Conservation (phyloP, 257 asterid genomes). For the Petunia secreta region DNA sequence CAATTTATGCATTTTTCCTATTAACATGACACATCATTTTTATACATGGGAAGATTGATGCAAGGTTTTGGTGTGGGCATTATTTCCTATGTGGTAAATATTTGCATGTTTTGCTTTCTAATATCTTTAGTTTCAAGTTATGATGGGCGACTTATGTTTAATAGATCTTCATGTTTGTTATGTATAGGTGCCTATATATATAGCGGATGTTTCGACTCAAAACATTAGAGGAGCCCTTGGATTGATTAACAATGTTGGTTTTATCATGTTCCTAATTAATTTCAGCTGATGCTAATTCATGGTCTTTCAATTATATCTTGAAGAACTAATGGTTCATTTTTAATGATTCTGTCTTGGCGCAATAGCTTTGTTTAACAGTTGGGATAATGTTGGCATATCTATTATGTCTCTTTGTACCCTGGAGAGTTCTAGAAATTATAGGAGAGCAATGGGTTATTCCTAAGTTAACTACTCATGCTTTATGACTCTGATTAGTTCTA, state of each 20-base stretch:
- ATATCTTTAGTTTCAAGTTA: too few species aligned
- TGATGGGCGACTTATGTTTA: background rate
- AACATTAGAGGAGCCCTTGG: slow-evolving; percentile 86
- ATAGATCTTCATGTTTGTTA: slow-evolving; percentile 15
- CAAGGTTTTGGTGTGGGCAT: slow-evolving; percentile 89
- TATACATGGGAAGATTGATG: background rate
- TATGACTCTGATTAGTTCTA: background rate
- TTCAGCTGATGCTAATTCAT: background rate
- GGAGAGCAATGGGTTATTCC: slow-evolving; percentile 43
- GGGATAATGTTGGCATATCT: slow-evolving; percentile 36
- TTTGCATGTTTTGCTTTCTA: background rate
- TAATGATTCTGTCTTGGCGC: too few species aligned
- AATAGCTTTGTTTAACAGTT: too few species aligned
- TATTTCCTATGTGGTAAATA: slow-evolving; percentile 76
- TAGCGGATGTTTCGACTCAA: slow-evolving; percentile 88
- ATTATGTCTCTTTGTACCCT: slow-evolving; percentile 67
- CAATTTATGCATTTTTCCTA: too few species aligned
- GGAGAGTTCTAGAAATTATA: slow-evolving; percentile 79
- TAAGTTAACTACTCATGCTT: too few species aligned
- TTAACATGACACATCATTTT: too few species aligned
- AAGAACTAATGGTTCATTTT: too few species aligned
- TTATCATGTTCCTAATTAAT: background rate
- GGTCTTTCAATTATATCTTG: too few species aligned
- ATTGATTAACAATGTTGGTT: slow-evolving; percentile 70
- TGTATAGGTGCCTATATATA: slow-evolving; percentile 76